Base-by-base conservation (phyloP, 2,329 filamentous ascomycete species). In the Sphaerulina vaccinii region DNA sequence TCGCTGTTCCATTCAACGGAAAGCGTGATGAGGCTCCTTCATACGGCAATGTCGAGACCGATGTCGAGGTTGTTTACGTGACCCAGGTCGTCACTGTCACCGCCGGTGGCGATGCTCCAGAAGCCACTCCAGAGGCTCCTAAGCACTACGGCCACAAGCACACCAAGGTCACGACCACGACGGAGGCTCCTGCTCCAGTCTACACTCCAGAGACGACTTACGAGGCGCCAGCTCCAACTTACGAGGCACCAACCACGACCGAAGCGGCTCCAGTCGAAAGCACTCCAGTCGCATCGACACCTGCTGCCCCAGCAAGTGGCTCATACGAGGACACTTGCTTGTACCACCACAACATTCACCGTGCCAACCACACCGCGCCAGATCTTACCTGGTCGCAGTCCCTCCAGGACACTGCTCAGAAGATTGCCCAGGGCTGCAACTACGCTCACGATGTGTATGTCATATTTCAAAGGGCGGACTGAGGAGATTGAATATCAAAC, bases 331-430 rank as follows among this genome's bases (percentile, higher is more conserved):
- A 68, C 50, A 67, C 71, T 11, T 78, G 79, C 43, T 63, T 92
- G 43, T 76, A 84, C 63, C 82, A 88, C 68, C 93, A 97, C 84
- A 96, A 96, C 75, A 65, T 86, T 47, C 88, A 93, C 74, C 91
- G 93, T 58, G 70, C 77, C 66, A 95, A 93, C 76, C 90, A 96
- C 79, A 86, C 85, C 15, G 83, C 83, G 29, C 66, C 72, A 18
- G 79, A 74, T 38, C 67, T 96, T 39, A 68, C 65, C 44, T 97
- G 88, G 87, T 79, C 85, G 62, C 66, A 74, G 7, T 73, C 73
- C 37, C 80, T 90, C 49, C 86, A 83, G 49, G 66, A 68, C 49
- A 88, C 80, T 55, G 90, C 90, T 36, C 59, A 74, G 42, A 73
- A 73, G 50, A 81, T 85, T 47, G 90, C 89, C 54, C 65, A 78